Base-by-base conservation (phyloP, 345 rosid species). In the Euclidium syriacum region DNA sequence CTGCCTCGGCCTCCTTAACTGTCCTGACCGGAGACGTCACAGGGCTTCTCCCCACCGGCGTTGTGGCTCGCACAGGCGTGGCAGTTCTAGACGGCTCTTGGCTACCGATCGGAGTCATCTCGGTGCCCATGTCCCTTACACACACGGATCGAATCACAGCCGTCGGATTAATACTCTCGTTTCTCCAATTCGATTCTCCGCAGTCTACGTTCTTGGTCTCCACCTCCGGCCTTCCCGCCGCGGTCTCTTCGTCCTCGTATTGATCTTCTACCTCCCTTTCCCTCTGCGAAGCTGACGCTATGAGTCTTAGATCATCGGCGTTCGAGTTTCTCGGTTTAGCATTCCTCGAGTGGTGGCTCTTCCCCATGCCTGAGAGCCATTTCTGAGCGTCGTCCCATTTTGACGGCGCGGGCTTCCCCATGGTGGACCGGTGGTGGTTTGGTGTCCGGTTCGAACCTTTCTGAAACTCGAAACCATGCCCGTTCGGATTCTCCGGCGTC, bases 311-410 rank as follows among this genome's bases (percentile, higher is more conserved):
- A 58, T 89, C 96, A 51, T 92, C 96, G 0, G 96, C 95, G 57
- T 92, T 92, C 0, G 95, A 92, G 86, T 89, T 84, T 50, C 96
- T 73, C 1, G 95, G 94, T 63, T 81, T 75, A 15, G 76, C 72
- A 52, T 17, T 78, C 44, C 72, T 85, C 0, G 72, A 58, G 19
- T 71, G 24, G 6, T 64, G 54, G 24, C 39, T 58, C 53, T 83
- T 88, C 36, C 96, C 95, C 12, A 86, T 90, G 24, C 75, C 75
- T 46, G 75, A 71, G 8, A 92, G 82, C 98, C 98, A 92, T 79
- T 92, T 92, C 52, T 92, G 96, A n/a, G 96, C 96, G 58, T 92
- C 98, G 47, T 92, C 98, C 96, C 98, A 89, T 75, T 92, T 92
- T 0, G 98, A 92, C 19, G 96, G 98, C 6, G 98, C 78, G 4